Conservation (phyloP, 176 grass and related monocot genomes). For the Carex myosuroides region DNA sequence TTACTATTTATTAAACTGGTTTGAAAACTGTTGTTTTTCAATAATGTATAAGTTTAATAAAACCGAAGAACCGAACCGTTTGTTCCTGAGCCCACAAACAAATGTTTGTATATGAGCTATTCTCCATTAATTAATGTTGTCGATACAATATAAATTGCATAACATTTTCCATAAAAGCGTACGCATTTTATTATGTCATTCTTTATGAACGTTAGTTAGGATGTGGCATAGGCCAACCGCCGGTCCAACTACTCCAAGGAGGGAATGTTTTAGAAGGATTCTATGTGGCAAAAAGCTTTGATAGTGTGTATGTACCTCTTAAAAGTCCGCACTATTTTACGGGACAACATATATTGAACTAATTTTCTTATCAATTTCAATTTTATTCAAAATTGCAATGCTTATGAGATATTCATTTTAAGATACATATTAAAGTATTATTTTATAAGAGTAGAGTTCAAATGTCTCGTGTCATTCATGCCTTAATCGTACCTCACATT, state of each 20-base stretch:
- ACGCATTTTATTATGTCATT: neutral
- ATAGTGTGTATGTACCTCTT: neutral
- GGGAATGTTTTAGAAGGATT: neutral
- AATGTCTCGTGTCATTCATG: too few species aligned
- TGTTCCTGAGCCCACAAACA: too few species aligned
- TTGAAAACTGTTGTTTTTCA: too few species aligned
- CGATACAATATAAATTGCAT: neutral
- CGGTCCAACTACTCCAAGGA: conserved; percentile 24
- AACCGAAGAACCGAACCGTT: too few species aligned
- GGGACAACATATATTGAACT: neutral
- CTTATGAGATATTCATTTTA: neutral
- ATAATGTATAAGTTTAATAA: too few species aligned
- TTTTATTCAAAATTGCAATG: neutral
- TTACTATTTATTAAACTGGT: too few species aligned
- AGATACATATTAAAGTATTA: neutral
- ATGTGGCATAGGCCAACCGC: conserved; percentile 34
- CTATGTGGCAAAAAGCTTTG: neutral
- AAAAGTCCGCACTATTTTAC: neutral
- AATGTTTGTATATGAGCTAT: too few species aligned
- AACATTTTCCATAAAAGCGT: neutral
- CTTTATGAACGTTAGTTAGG: conserved; percentile 27
- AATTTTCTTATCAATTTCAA: neutral
- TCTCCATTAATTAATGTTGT: too few species aligned
- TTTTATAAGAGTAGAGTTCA: neutral
- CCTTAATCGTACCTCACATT: too few species aligned